Evolutionary conservation across 495 filamentous ascomycete species (phyloP).

Genomic region (Daldinia vernicosa): DNA sequence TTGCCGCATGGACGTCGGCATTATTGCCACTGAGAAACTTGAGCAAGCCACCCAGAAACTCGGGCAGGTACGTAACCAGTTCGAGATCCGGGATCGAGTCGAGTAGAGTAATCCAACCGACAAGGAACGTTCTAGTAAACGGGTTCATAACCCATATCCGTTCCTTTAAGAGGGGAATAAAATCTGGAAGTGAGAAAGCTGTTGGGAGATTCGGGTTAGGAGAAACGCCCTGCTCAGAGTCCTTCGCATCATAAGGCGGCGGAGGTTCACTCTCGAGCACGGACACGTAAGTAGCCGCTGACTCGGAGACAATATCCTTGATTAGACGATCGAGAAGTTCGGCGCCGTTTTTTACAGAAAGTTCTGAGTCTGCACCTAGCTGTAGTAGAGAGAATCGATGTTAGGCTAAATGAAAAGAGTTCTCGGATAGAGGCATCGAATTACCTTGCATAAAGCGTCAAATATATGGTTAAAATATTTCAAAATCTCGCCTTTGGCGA

Average conservation of each 20-base stretch:
- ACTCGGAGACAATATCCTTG: constrained; percentile 98
- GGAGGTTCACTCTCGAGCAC: constrained; percentile 71
- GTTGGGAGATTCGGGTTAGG: constrained; percentile 72
- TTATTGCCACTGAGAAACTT: constrained; percentile 92
- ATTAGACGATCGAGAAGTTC: constrained; percentile 95
- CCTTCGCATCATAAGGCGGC: constrained; percentile 56
- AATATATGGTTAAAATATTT: constrained; percentile 98
- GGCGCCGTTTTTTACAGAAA: constrained; percentile 98
- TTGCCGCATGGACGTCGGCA: constrained; percentile 91
- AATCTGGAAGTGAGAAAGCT: constrained; percentile 89
- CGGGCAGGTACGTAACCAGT: constrained; percentile 89
- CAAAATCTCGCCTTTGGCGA: constrained; percentile 96
- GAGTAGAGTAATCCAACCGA: constrained; percentile 93
- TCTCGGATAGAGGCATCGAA: constrained; percentile 17
- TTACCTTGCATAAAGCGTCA: constrained; percentile 94
- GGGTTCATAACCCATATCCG: constrained; percentile 93
- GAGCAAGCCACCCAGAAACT: constrained; percentile 89
- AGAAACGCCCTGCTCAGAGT: constrained; percentile 57
- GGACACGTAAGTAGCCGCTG: constrained; percentile 93
- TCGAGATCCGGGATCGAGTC: constrained; percentile 98
- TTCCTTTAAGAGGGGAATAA: constrained; percentile 92
- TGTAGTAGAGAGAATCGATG: constrained; percentile 48
- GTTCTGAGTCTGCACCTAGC: constrained; percentile 94
- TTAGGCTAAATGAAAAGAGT: constrained; percentile 9
- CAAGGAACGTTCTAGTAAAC: constrained; percentile 92